Percentiles rank a stretch among this genome's conserved stretches.
These are phyloP conservation scores for Rhododendron griersonianum DNA, from an alignment of 148 eudicot genomes.

Conservation along the genomic window DNA sequence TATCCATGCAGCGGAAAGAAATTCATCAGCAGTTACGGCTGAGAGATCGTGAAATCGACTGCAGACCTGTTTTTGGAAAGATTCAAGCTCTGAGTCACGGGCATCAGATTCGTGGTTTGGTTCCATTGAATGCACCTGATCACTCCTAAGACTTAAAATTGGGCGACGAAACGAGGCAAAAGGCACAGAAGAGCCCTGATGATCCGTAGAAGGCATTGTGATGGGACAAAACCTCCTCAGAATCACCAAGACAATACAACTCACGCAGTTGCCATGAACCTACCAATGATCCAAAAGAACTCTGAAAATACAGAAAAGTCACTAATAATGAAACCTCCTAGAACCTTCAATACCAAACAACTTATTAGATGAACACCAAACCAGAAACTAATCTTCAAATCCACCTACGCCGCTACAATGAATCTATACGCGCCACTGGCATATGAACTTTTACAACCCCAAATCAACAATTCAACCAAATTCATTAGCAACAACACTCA, in stretches of 20 bases:
- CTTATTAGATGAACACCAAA: neutral
- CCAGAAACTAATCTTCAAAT: neutral
- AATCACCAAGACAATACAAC: conserved; percentile 22
- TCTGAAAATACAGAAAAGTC: neutral
- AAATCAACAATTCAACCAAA: neutral
- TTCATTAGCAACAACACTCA: neutral
- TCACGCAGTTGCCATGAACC: conserved; percentile 8
- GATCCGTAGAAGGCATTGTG: conserved; percentile 45
- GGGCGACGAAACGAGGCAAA: conserved; percentile 51
- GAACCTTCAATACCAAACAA: neutral
- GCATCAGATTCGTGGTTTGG: conserved; percentile 23
- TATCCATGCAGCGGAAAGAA: conserved; percentile 57
- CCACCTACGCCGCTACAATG: neutral
- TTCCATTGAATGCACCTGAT: conserved; percentile 47
- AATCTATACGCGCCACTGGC: neutral
- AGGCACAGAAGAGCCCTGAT: conserved; percentile 33
- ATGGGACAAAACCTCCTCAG: conserved; percentile 16
- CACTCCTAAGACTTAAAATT: conserved; percentile 24
- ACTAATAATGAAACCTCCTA: neutral
- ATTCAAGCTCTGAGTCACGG: conserved; percentile 24
- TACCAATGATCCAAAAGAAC: neutral
- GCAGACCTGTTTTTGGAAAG: conserved; percentile 35
- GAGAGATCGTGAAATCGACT: conserved; percentile 41
- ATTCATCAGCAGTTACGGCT: conserved; percentile 34
- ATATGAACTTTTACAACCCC: neutral